Evolutionary conservation across 176 grass and related monocot species (phyloP).

Genomic region (Leersia perrieri): DNA sequence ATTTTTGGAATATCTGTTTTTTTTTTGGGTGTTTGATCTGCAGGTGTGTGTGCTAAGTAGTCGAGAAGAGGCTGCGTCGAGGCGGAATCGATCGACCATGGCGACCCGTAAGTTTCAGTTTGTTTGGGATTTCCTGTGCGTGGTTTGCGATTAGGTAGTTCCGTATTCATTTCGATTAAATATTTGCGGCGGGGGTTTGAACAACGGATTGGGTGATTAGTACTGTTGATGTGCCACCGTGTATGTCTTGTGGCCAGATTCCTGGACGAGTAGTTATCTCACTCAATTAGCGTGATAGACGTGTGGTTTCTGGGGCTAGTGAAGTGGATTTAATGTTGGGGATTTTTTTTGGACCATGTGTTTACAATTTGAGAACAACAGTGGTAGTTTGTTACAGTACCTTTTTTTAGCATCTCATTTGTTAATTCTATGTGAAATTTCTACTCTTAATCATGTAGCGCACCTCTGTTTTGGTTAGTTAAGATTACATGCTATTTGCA

Average conservation of each 20-base stretch:
- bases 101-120: slow-evolving; percentile 35
- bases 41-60: slow-evolving; percentile 13
- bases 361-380: neutral
- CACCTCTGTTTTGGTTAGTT: neutral
- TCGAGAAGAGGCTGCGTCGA: slow-evolving; percentile 5
- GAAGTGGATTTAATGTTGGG: neutral
- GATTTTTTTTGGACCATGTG: neutral
- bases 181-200: neutral
- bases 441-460: neutral
- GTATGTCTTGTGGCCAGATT: neutral
- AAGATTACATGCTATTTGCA: neutral
- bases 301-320: neutral
- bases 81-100: slow-evolving; percentile 40
- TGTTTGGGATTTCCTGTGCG: neutral
- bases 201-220: neutral
- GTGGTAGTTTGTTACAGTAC: neutral
- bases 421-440: neutral
- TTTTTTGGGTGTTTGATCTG: slow-evolving; percentile 25
- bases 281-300: neutral
- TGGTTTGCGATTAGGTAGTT: neutral
- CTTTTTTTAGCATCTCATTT: neutral
- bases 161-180: neutral
- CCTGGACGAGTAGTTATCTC: neutral
- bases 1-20: neutral
- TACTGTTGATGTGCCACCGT: neutral